Percentiles rank a stretch among this genome's conserved stretches.
Conservation (phyloP, 148 eudicot genomes). For the Amaranthus hypochondriacus region DNA sequence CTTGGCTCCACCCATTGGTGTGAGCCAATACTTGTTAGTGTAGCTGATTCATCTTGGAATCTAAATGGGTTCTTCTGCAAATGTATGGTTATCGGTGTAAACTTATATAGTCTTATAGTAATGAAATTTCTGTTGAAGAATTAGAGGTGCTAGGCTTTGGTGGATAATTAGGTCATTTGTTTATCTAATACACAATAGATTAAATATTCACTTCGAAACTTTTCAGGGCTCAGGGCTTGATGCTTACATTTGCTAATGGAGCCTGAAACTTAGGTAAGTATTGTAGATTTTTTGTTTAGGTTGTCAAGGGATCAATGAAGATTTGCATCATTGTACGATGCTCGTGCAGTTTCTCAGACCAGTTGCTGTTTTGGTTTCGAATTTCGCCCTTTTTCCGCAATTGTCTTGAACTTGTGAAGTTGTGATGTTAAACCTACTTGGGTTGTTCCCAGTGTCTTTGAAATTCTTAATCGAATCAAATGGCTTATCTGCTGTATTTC, state of each 20-base stretch:
- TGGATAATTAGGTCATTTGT: constrained; percentile 12
- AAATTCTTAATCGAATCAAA: background rate
- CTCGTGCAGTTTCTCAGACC: constrained; percentile 17
- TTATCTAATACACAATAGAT: constrained; percentile 16
- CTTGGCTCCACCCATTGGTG: constrained; percentile 16
- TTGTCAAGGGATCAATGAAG: constrained; percentile 5
- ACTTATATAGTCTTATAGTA: background rate
- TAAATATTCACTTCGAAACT: constrained; percentile 43
- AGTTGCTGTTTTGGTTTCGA: background rate
- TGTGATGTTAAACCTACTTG: constrained; percentile 5
- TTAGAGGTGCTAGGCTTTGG: constrained; percentile 10
- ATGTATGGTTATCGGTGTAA: constrained; percentile 14
- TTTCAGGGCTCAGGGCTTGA: constrained; percentile 56
- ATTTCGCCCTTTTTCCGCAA: constrained; percentile 5
- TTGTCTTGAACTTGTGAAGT: background rate
- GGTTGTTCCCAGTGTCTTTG: constrained; percentile 4
- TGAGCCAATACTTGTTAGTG: constrained; percentile 2
- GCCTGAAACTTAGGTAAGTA: constrained; percentile 37
- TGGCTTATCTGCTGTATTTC: background rate
- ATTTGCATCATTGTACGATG: constrained; percentile 11
- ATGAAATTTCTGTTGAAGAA: background rate
- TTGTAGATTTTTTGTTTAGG: constrained; percentile 13
- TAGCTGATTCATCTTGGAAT: constrained; percentile 6
- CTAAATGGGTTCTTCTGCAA: background rate
- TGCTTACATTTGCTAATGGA: constrained; percentile 35